Evolutionary conservation across 2,329 filamentous ascomycete species (phyloP).

Genomic region (Aspergillus ibericus): DNA sequence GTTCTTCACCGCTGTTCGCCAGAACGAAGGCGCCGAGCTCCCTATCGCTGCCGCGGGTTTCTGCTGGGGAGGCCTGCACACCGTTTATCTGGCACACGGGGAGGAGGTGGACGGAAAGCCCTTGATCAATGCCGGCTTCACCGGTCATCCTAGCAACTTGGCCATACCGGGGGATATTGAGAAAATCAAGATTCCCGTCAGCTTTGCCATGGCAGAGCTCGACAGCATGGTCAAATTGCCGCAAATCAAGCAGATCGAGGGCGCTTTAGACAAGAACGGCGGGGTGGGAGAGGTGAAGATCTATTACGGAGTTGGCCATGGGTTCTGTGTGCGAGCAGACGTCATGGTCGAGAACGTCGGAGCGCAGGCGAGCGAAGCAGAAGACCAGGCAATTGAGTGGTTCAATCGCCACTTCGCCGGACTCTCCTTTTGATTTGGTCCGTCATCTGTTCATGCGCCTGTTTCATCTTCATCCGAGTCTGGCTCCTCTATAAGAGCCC

Average conservation of each 20-base stretch:
- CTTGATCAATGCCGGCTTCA: slow-evolving; percentile 55
- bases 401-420: slow-evolving; percentile 16
- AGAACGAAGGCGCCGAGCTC: slow-evolving; percentile 30
- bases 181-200: slow-evolving; percentile 23
- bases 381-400: slow-evolving; percentile 27
- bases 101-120: slow-evolving; percentile 22
- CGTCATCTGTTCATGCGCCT: background rate
- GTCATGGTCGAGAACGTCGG: slow-evolving; percentile 20
- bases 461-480: background rate
- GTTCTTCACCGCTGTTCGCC: slow-evolving; percentile 41
- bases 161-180: slow-evolving; percentile 49
- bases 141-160: slow-evolving; percentile 55
- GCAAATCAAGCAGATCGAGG: slow-evolving; percentile 24
- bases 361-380: slow-evolving; percentile 26
- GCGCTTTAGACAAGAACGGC: slow-evolving; percentile 18
- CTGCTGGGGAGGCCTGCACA: slow-evolving; percentile 64
- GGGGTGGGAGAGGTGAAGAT: slow-evolving; percentile 23
- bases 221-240: slow-evolving; percentile 21
- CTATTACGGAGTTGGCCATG: slow-evolving; percentile 29
- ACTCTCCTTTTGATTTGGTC: slow-evolving; percentile 1
- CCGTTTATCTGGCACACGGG: slow-evolving; percentile 50
- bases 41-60: slow-evolving; percentile 59
- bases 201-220: slow-evolving; percentile 26
- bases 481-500: slow-evolving; percentile 32
- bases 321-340: slow-evolving; percentile 31